phyloP scores from a whole-genome alignment of 2,329 filamentous ascomycete genomes.

The Aspergillus ochraceus region DNA sequence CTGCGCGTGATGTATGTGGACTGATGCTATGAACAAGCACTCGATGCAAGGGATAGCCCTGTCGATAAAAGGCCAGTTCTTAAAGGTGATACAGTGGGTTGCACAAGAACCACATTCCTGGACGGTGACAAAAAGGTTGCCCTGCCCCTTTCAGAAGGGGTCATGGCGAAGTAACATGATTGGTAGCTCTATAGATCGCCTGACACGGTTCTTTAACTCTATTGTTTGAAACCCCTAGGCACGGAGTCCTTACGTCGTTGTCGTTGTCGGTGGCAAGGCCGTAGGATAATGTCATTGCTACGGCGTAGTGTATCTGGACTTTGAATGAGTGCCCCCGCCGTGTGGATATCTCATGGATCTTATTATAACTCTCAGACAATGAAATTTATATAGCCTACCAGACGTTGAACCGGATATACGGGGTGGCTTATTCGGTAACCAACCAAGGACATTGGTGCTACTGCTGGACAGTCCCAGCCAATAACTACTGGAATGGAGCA shows the following conservation, averaged over 20 bases:
- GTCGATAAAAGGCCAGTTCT: not conserved
- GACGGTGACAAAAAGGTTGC: not conserved
- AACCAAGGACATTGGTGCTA: not conserved
- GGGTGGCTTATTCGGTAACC: not conserved
- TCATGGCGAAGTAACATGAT: not conserved
- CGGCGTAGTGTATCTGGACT: not conserved
- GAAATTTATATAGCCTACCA: not conserved
- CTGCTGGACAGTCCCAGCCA: slow-evolving; percentile 2
- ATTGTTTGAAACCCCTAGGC: not conserved
- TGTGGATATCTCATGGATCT: not conserved
- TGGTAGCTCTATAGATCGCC: not conserved
- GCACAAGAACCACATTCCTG: not conserved
- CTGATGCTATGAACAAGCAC: slow-evolving; percentile 6
- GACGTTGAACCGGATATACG: not conserved
- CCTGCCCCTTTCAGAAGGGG: not conserved
- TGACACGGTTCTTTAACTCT: not conserved
- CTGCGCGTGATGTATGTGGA: not conserved
- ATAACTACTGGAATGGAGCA: not conserved
- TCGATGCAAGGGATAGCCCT: slow-evolving; percentile 18
- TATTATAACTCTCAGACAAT: not conserved
- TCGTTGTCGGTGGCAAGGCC: not conserved
- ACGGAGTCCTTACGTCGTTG: not conserved
- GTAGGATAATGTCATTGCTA: not conserved
- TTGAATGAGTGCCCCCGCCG: not conserved
- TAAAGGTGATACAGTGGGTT: not conserved